A percentile compares a stretch with the other conserved stretches of the same genome.
Evolutionary conservation across 2,329 filamentous ascomycete genomes (phyloP).

Genomic region (Colletotrichum sp.): DNA sequence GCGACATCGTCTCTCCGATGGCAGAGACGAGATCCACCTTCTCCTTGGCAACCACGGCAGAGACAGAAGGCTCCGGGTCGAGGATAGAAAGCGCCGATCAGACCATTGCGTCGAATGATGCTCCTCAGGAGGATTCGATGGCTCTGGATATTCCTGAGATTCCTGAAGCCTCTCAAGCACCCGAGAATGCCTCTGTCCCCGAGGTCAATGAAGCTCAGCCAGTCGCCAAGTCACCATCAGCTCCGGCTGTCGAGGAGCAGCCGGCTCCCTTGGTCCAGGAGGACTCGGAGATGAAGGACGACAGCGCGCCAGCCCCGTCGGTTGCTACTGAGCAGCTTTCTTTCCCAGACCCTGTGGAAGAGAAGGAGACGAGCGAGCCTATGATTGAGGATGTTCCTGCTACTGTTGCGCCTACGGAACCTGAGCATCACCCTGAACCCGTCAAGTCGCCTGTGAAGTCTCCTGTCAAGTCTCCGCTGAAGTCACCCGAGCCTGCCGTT

Average conservation of each 20-base stretch:
- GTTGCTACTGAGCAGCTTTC: neutral
- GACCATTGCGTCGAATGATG: constrained; percentile 1
- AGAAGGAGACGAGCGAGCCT: neutral
- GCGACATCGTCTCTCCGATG: constrained; percentile 15
- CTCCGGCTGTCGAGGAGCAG: neutral
- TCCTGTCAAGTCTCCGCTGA: neutral
- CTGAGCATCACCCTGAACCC: neutral
- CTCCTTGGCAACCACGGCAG: constrained; percentile 14
- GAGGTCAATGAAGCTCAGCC: neutral
- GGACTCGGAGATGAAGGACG: neutral
- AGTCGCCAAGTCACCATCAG: neutral
- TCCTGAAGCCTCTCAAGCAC: neutral
- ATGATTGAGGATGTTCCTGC: neutral
- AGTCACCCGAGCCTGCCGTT: neutral
- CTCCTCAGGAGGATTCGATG: constrained; percentile 3
- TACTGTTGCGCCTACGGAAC: neutral
- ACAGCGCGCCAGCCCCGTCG: neutral
- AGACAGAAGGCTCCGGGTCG: constrained; percentile 10
- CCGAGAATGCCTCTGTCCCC: neutral
- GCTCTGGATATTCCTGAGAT: neutral
- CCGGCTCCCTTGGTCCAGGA: neutral
- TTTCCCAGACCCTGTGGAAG: neutral
- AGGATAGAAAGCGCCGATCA: constrained; percentile 10
- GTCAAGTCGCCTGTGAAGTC: neutral
- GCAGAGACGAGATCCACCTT: constrained; percentile 17